A percentile compares a stretch with the other conserved stretches of the same genome.
These are phyloP conservation scores for Calonectria pseudoreteaudii DNA, from an alignment of 2,329 filamentous ascomycete species.

Conservation along the genomic window DNA sequence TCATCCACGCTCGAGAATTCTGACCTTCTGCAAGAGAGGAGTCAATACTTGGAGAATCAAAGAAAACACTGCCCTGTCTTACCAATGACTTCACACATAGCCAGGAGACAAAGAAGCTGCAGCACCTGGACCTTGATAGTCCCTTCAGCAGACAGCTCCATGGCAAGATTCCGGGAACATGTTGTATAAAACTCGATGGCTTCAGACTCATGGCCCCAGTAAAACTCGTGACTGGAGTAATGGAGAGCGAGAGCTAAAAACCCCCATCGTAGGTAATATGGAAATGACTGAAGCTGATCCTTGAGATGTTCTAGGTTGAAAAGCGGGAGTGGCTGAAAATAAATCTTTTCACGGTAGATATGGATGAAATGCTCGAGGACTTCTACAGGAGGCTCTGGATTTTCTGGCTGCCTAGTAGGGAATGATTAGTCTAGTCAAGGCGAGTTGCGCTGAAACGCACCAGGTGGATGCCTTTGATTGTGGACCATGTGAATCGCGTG, in stretches of 20 bases:
- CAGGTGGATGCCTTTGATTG: background rate
- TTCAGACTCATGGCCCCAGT: constrained; percentile 28
- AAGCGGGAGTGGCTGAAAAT: constrained; percentile 37
- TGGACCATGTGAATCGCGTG: background rate
- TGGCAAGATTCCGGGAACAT: constrained; percentile 27
- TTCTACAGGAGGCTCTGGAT: constrained; percentile 31
- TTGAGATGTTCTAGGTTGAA: constrained; percentile 29
- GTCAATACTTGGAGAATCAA: fast-evolving
- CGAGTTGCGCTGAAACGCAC: background rate
- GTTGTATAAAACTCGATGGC: constrained; percentile 38
- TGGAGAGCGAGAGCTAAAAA: constrained; percentile 29
- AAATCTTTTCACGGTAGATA: constrained; percentile 30
- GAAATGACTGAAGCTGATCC: constrained; percentile 17
- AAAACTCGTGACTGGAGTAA: constrained; percentile 29
- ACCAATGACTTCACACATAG: constrained; percentile 38
- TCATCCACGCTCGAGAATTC: constrained; percentile 37
- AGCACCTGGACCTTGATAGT: constrained; percentile 24
- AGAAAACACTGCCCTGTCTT: fast-evolving
- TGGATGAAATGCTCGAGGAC: constrained; percentile 22
- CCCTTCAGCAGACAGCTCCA: constrained; percentile 33
- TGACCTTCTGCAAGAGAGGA: constrained; percentile 19
- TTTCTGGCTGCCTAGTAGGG: constrained; percentile 20
- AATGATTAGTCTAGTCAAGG: background rate
- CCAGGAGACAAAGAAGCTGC: constrained; percentile 35
- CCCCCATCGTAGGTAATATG: constrained; percentile 37